Conservation (phyloP, 805 yeast genomes). For the Metschnikowia shivogae region DNA sequence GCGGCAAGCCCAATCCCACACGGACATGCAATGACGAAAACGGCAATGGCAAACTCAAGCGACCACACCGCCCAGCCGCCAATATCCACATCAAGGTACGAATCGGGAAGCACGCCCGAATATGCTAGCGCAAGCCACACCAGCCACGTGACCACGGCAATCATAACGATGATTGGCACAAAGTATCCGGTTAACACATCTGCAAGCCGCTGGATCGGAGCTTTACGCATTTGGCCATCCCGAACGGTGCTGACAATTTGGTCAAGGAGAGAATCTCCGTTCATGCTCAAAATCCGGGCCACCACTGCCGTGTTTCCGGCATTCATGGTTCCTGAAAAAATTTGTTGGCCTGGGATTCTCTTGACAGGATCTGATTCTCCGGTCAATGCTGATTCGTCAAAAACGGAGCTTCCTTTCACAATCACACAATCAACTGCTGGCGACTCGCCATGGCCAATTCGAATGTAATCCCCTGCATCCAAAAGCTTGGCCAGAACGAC, state of each 20-base stretch:
- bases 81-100: constrained; percentile 57
- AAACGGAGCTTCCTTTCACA: constrained; percentile 43
- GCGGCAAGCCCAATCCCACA: constrained; percentile 85
- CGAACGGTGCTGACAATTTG: constrained; percentile 68
- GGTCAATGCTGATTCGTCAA: constrained; percentile 60
- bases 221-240: constrained; percentile 67
- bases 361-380: constrained; percentile 60
- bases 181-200: constrained; percentile 66
- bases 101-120: constrained; percentile 48
- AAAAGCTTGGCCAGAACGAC: constrained; percentile 40
- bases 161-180: constrained; percentile 61
- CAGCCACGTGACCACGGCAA: constrained; percentile 63
- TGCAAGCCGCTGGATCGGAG: constrained; percentile 70
- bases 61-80: constrained; percentile 82
- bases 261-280: constrained; percentile 64
- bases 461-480: constrained; percentile 50
- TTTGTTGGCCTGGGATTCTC: constrained; percentile 57
- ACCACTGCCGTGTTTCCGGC: constrained; percentile 51
- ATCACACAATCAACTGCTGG: constrained; percentile 58
- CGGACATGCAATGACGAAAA: constrained; percentile 81
- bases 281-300: constrained; percentile 53
- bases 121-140: constrained; percentile 62
- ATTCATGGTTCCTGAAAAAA: constrained; percentile 71
- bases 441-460: constrained; percentile 52
- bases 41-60: constrained; percentile 70